Conservation (phyloP, 169 alveolate genomes). For the Amoebophrya sp. region DNA sequence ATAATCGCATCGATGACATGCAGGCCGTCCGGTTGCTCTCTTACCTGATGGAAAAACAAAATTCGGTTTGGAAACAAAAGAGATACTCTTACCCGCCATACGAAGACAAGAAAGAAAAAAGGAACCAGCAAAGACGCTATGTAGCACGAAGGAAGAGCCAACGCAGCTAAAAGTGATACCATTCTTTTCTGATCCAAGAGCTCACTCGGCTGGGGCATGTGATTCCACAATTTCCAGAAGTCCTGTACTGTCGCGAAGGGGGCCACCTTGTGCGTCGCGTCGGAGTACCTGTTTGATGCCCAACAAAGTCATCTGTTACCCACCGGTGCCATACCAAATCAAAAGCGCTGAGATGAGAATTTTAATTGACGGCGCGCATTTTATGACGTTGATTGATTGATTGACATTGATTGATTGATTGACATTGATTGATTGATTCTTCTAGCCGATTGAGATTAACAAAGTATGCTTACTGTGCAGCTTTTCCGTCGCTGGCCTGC, state of each 20-base stretch:
- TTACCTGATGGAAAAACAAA: slow-evolving; percentile 12
- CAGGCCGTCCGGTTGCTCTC: slow-evolving; percentile 31
- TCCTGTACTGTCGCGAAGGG: slow-evolving; percentile 26
- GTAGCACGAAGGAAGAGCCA: no score
- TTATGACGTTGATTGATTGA: no score
- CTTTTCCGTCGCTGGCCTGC: background rate
- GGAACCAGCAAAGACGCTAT: no score
- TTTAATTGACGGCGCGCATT: slow-evolving; percentile 19
- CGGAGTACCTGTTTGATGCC: slow-evolving; percentile 25
- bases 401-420: no score
- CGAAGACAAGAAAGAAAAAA: no score
- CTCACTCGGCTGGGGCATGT: slow-evolving; percentile 56
- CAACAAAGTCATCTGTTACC: no score
- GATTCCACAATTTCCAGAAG: slow-evolving; percentile 58
- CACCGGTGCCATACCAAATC: no score
- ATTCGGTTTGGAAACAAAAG: background rate
- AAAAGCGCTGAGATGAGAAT: no score
- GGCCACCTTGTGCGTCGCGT: slow-evolving; percentile 25
- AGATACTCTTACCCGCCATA: no score
- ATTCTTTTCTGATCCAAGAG: slow-evolving; percentile 41
- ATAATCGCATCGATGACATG: slow-evolving; percentile 42
- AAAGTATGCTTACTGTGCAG: background rate
- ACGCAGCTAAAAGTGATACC: background rate
- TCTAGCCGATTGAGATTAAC: background rate
- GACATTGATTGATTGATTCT: no score